A percentile compares a stretch with the other conserved stretches of the same genome.
Conservation (phyloP, 2,329 filamentous ascomycete genomes). For the Lecanicillium sp. region DNA sequence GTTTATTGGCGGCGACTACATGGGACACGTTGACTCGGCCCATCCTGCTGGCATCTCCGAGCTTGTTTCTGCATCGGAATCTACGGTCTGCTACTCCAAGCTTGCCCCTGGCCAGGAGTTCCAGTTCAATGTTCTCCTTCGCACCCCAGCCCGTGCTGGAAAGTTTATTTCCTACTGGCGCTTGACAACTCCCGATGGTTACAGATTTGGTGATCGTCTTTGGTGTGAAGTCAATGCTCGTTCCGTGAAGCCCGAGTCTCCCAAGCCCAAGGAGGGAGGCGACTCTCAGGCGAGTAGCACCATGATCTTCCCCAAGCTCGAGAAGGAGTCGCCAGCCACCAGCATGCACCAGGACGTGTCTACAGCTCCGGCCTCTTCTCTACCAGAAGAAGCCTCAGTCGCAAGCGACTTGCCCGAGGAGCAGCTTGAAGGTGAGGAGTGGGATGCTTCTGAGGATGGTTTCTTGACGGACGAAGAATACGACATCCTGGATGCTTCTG, state of each 20-base stretch:
- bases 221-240: constrained; percentile 87
- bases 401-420: constrained; percentile 33
- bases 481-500: constrained; percentile 90
- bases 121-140: constrained; percentile 76
- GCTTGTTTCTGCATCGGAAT: constrained; percentile 72
- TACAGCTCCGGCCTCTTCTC: constrained; percentile 16
- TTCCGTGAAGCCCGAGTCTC: constrained; percentile 22
- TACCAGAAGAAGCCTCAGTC: constrained; percentile 46
- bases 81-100: constrained; percentile 61
- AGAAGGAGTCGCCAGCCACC: constrained; percentile 80
- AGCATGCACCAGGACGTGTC: constrained; percentile 62
- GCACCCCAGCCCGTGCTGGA: constrained; percentile 67
- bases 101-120: constrained; percentile 67
- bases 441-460: constrained; percentile 57
- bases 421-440: constrained; percentile 50
- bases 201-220: constrained; percentile 82
- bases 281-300: constrained; percentile 37
- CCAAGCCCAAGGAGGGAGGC: constrained; percentile 16
- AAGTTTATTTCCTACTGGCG: constrained; percentile 95
- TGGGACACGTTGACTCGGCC: constrained; percentile 80
- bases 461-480: constrained; percentile 98
- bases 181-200: constrained; percentile 70
- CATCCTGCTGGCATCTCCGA: constrained; percentile 72
- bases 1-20: constrained; percentile 90
- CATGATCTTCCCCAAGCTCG: constrained; percentile 96